Evolutionary conservation across 805 yeast genomes (phyloP), one percentile per base, ranked within the genome.

Genomic region (Aciculoconidium aculeatum): DNA sequence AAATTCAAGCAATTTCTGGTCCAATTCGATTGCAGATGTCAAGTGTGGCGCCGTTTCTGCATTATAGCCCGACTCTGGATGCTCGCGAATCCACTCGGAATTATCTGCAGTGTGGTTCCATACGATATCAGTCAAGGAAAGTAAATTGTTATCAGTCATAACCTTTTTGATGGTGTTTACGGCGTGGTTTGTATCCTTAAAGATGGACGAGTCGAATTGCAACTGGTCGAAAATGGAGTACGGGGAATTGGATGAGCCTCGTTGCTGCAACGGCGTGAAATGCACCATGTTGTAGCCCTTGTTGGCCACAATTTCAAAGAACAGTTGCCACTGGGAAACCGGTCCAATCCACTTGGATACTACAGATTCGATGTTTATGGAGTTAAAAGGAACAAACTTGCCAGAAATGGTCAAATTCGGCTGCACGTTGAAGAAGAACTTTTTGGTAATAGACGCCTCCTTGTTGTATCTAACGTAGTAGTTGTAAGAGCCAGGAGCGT

Each of bases 261-360:
- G 69, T 39, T 77, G 61, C 56, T 90, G 96, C 42, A 90, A 65
- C 0, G 98, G 98, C 5, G 96, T 88, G 53, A 90, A 90, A 61
- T 90, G 98, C 24, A 92, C 65, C 96, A 90, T 85, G 55, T 92
- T 92, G 62, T 90, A 90, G 12, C 92, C 88, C 55, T 92, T 92
- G 6, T 58, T 51, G 10, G 78, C 58, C 25, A 90, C 70, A 25
- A 71, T 70, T 1, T 53, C 51, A 35, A 90, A 82, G 33, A 82
- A 61, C 1, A 57, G 51, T 33, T 74, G 73, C 97, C 97, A 90
- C 9, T 72, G 55, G 2, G 53, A 50, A 18, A 67, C 51, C 2
- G 74, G 69, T 2, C 96, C 96, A 59, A 88, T 73, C 90, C 96
- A 86, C 59, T 90, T 90, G 21, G 96, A 84, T 4, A 90, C 74